Conservation (phyloP, 345 rosid species). For the Microcos paniculata region DNA sequence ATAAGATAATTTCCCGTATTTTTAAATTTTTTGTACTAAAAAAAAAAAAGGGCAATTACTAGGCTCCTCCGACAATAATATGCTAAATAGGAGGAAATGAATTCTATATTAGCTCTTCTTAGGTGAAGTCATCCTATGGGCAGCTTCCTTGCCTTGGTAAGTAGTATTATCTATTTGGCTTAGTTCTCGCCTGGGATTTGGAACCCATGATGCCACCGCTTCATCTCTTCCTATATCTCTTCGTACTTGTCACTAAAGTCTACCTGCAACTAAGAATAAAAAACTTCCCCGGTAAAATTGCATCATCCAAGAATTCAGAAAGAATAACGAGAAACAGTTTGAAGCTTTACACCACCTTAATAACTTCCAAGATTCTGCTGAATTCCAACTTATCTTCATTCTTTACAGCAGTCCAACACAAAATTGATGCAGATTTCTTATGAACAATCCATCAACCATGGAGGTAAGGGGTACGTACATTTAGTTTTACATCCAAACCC, state of each 20-base stretch:
- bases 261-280: constrained; percentile 34
- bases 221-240: constrained; percentile 76
- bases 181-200: constrained; percentile 79
- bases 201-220: constrained; percentile 91
- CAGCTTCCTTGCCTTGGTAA: constrained; percentile 80
- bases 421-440: constrained; percentile 67
- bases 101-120: constrained; percentile 4
- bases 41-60: too few species aligned
- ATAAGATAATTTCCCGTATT: too few species aligned
- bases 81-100: not conserved
- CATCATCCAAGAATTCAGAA: not conserved
- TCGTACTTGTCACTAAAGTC: constrained; percentile 75
- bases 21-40: too few species aligned
- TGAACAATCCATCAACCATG: constrained; percentile 55
- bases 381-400: constrained; percentile 79
- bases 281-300: not conserved
- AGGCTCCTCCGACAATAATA: not conserved
- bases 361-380: constrained; percentile 70
- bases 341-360: constrained; percentile 43
- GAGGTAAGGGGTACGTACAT: not conserved
- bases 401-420: constrained; percentile 75
- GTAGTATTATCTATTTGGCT: constrained; percentile 62
- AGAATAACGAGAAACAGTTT: not conserved
- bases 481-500: not conserved
- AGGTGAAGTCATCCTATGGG: constrained; percentile 73